phyloP scores from a whole-genome alignment of 176 grass and related monocot species.

The Hsuehochloa calcarea region DNA sequence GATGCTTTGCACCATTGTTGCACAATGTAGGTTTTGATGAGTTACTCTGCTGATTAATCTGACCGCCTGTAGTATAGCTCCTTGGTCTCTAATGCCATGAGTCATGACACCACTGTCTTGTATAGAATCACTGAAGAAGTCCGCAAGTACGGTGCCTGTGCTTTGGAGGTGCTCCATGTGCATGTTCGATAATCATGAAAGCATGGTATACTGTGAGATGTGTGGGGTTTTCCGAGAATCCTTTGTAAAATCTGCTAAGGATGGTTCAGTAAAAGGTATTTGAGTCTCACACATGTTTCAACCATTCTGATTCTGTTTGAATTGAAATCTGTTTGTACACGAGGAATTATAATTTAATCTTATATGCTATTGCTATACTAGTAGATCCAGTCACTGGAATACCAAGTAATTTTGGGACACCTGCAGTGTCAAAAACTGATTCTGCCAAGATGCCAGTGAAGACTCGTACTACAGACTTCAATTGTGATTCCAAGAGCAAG shows the following conservation, averaged over 20 bases:
- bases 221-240: conserved; percentile 83
- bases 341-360: conserved; percentile 12
- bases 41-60: conserved; percentile 15
- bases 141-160: conserved; percentile 36
- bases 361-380: conserved; percentile 31
- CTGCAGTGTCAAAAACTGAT: conserved; percentile 40
- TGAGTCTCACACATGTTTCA: conserved; percentile 6
- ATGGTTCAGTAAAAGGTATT: conserved; percentile 57
- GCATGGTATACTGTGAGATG: conserved; percentile 70
- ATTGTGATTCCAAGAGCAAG: conserved; percentile 25
- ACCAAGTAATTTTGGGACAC: conserved; percentile 36
- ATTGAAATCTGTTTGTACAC: background rate
- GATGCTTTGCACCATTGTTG: conserved; percentile 11
- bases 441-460: conserved; percentile 40
- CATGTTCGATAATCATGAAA: conserved; percentile 71
- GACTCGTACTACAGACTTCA: background rate
- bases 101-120: conserved; percentile 20
- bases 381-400: conserved; percentile 40
- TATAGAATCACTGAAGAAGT: conserved; percentile 43
- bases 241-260: conserved; percentile 71
- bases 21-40: background rate
- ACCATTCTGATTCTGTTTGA: conserved; percentile 18
- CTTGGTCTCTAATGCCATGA: conserved; percentile 32
- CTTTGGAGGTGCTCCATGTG: conserved; percentile 88
- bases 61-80: conserved; percentile 11